Conservation (phyloP, 2,329 filamentous ascomycete species). For the Talaromyces sp. region DNA sequence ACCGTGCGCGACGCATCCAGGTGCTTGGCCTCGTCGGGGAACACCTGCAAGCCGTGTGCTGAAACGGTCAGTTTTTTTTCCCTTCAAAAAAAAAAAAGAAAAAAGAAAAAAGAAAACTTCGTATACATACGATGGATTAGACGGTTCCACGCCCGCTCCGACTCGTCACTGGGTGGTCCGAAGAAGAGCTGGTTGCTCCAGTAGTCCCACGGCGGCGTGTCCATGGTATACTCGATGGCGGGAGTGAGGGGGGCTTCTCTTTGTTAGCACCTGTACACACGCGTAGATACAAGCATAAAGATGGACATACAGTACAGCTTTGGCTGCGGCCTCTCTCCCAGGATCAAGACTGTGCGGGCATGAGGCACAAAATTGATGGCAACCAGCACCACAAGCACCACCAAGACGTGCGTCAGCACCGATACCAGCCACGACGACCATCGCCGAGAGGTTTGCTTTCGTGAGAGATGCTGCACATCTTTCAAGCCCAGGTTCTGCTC, state of each 20-base stretch:
- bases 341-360: neutral
- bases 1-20: neutral
- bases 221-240: conserved; percentile 1
- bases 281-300: neutral
- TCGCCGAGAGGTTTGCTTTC: neutral
- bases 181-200: neutral
- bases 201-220: neutral
- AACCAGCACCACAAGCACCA: neutral
- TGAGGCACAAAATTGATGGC: neutral
- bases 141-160: neutral
- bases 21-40: neutral
- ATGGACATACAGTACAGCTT: neutral
- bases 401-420: neutral
- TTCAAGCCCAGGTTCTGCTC: neutral
- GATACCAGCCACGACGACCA: neutral
- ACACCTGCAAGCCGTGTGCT: neutral
- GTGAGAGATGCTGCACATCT: neutral
- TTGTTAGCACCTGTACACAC: neutral
- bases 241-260: neutral
- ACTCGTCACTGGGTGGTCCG: neutral
- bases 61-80: neutral
- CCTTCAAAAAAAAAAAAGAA: too few relatives aligned
- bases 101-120: too few relatives aligned
- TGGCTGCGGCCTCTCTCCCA: neutral
- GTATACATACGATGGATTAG: neutral